Percentiles rank a stretch among this genome's conserved stretches.
These are phyloP conservation scores for Monilinia polystroma DNA, from an alignment of 2,329 filamentous ascomycete species.

Conservation along the genomic window DNA sequence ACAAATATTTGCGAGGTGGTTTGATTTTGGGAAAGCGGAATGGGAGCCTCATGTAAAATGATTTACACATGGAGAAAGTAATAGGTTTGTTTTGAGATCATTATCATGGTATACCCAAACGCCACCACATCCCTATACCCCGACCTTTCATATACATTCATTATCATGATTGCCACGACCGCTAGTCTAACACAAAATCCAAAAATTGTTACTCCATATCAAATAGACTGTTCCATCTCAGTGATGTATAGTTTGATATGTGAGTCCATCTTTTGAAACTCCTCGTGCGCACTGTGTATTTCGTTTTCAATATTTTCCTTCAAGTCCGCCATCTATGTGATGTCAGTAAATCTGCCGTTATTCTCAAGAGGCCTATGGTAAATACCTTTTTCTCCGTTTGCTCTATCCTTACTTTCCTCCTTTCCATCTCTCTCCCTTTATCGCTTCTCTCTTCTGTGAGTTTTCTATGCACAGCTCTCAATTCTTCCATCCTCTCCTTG, in stretches of 20 bases:
- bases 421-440: conserved; percentile 89
- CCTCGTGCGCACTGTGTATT: conserved; percentile 83
- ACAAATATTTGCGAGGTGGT: conserved; percentile 65
- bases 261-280: conserved; percentile 96
- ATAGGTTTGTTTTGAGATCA: conserved; percentile 27
- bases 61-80: neutral
- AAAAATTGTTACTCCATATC: conserved; percentile 27
- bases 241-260: conserved; percentile 98
- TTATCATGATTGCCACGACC: conserved; percentile 18
- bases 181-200: conserved; percentile 24
- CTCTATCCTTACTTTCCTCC: conserved; percentile 87
- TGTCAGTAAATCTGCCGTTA: conserved; percentile 12
- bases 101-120: conserved; percentile 41
- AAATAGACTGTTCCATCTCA: conserved; percentile 88
- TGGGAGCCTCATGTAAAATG: conserved; percentile 37
- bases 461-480: conserved; percentile 74
- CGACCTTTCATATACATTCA: conserved; percentile 23
- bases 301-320: conserved; percentile 98
- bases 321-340: conserved; percentile 82
- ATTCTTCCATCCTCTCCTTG: conserved; percentile 85
- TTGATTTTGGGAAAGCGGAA: conserved; percentile 49
- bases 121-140: conserved; percentile 25
- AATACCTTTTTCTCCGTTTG: conserved; percentile 97
- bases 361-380: conserved; percentile 19
- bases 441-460: conserved; percentile 82